These are phyloP conservation scores for Diplosphaera chodatii DNA, from an alignment of 139 green algal species.

Conservation along the genomic window DNA sequence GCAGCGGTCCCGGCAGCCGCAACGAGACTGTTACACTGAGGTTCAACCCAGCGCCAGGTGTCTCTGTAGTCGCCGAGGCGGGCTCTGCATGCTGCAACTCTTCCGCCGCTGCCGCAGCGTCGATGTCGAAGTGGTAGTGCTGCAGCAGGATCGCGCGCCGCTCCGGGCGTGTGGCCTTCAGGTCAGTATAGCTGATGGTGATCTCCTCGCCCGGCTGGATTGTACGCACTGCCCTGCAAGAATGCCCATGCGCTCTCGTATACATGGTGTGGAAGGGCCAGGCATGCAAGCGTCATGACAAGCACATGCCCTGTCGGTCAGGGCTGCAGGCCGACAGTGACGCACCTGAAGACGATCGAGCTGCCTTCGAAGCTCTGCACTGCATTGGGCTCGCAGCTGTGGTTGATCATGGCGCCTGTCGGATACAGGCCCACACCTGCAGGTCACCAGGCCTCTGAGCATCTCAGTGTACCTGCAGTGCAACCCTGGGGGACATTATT, in stretches of 20 bases:
- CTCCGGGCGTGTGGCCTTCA: conserved; percentile 56
- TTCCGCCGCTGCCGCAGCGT: conserved; percentile 2
- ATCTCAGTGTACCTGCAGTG: too few species aligned
- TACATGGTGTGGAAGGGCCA: too few species aligned
- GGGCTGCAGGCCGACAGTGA: too few species aligned
- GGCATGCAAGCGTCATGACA: too few species aligned
- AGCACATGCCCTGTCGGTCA: too few species aligned
- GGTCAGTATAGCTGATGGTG: conserved; percentile 71
- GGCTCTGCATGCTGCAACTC: too few species aligned
- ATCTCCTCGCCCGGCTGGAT: conserved; percentile 52
- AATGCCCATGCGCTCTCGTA: too few species aligned
- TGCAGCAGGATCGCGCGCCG: conserved; percentile 34
- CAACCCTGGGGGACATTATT: too few species aligned
- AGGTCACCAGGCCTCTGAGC: too few species aligned
- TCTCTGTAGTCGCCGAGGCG: neutral
- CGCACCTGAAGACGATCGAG: conserved; percentile 59
- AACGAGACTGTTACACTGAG: neutral
- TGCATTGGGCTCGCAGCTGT: conserved; percentile 57
- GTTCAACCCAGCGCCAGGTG: neutral
- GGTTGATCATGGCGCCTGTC: conserved; percentile 61
- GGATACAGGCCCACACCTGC: conserved; percentile 63
- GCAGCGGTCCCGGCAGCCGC: neutral
- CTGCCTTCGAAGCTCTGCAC: conserved; percentile 53
- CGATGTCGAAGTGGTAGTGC: conserved; percentile 67
- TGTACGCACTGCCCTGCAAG: conserved; percentile 37